phyloP scores from a whole-genome alignment of 2,329 filamentous ascomycete species.

The Trichoderma arundinaceum region DNA sequence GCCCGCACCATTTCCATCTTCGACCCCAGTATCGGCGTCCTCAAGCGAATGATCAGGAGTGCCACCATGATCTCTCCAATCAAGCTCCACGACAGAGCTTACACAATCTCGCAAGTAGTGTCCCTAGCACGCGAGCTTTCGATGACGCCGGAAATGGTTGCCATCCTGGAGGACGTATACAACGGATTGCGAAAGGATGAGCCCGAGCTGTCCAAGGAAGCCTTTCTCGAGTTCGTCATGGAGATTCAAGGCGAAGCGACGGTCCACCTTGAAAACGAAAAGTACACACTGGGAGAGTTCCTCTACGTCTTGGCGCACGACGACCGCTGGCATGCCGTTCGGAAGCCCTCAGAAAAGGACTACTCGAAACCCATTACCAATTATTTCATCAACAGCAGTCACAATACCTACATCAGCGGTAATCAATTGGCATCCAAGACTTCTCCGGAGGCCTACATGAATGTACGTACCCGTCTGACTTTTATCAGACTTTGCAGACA shows the following conservation, averaged over 20 bases:
- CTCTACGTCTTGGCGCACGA: constrained; percentile 54
- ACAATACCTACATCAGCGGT: constrained; percentile 90
- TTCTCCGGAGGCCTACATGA: constrained; percentile 77
- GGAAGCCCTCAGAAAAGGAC: constrained; percentile 59
- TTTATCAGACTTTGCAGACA: not conserved
- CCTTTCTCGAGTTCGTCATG: constrained; percentile 57
- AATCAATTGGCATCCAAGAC: constrained; percentile 83
- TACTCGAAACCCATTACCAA: constrained; percentile 75
- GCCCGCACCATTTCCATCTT: constrained; percentile 49
- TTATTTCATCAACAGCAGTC: constrained; percentile 93
- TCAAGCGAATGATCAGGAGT: constrained; percentile 44
- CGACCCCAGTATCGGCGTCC: constrained; percentile 39
- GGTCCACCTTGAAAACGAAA: constrained; percentile 46
- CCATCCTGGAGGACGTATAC: constrained; percentile 56
- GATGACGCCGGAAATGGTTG: constrained; percentile 56
- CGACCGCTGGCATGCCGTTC: constrained; percentile 52
- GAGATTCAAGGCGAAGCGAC: constrained; percentile 54
- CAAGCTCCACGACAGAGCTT: not conserved
- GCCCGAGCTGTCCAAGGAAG: constrained; percentile 41
- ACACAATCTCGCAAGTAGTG: constrained; percentile 31
- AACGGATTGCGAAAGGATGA: constrained; percentile 49
- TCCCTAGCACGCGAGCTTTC: constrained; percentile 35
- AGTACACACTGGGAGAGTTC: constrained; percentile 57
- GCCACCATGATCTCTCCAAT: constrained; percentile 42
- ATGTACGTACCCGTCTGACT: constrained; percentile 55